phyloP scores from a whole-genome alignment of 441 rosid genomes.

The Pelargonium fulgidum region DNA sequence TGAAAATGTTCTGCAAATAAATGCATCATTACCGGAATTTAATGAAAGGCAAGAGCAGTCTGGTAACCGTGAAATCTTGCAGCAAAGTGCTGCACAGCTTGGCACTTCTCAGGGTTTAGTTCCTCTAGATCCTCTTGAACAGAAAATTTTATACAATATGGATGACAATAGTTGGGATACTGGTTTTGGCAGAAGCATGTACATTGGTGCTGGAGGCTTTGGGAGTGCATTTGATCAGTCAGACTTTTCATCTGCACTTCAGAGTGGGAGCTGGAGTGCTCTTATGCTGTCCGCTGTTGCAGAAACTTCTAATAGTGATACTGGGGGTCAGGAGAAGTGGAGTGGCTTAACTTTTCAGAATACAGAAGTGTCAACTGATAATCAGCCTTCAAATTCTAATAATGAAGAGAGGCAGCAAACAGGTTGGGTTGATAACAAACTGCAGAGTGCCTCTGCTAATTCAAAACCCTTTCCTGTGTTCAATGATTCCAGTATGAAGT shows the following conservation, averaged over 20 bases:
- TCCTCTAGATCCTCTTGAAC: constrained; percentile 54
- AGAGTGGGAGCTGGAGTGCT: constrained; percentile 74
- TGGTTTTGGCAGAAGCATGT: constrained; percentile 30
- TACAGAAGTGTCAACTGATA: constrained; percentile 38
- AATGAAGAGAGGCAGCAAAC: constrained; percentile 38
- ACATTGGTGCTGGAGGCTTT: constrained; percentile 32
- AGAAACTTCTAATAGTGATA: constrained; percentile 55
- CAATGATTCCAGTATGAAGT: constrained; percentile 26
- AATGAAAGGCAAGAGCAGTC: constrained; percentile 35
- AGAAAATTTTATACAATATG: constrained; percentile 44
- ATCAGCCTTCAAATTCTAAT: constrained; percentile 36
- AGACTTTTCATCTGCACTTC: constrained; percentile 33
- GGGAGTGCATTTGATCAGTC: constrained; percentile 30
- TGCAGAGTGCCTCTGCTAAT: constrained; percentile 33
- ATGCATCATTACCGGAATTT: constrained; percentile 26
- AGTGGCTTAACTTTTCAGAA: constrained; percentile 54
- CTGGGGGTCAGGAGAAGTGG: constrained; percentile 50
- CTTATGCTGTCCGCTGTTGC: constrained; percentile 61
- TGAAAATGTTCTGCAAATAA: constrained; percentile 29
- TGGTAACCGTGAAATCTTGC: constrained; percentile 30
- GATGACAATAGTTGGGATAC: constrained; percentile 41
- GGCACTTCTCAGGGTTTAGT: constrained; percentile 34
- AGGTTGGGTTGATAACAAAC: constrained; percentile 36
- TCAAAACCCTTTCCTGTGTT: constrained; percentile 27
- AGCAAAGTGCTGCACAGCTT: constrained; percentile 29